Conservation (phyloP, 345 rosid genomes). For the Xanthoceras sorbifolium region DNA sequence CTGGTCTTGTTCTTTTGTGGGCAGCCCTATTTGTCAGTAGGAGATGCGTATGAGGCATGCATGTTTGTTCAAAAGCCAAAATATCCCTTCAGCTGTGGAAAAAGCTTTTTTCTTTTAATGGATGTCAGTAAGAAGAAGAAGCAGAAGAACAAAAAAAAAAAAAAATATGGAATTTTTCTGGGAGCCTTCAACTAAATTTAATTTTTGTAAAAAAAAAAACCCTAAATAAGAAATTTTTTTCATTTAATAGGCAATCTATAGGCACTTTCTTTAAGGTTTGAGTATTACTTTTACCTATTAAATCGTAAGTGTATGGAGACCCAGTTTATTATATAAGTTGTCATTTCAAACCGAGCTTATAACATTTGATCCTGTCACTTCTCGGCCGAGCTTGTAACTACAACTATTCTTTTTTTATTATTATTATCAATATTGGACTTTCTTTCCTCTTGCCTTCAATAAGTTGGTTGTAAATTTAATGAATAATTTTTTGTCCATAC, state of each 20-base stretch:
- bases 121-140: conserved; percentile 29
- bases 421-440: background rate
- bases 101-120: conserved; percentile 45
- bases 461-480: background rate
- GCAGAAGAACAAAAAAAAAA: conserved; percentile 21
- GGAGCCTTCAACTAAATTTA: conserved; percentile 13
- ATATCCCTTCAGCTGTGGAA: conserved; percentile 44
- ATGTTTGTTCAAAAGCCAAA: background rate
- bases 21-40: conserved; percentile 29
- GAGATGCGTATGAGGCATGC: conserved; percentile 32
- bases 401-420: background rate
- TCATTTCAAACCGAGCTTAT: too few relatives aligned
- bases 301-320: too few relatives aligned
- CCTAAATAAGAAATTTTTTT: conserved; percentile 31
- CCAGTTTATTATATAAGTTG: too few relatives aligned
- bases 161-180: background rate
- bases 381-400: too few relatives aligned
- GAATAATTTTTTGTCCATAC: background rate
- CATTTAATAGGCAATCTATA: conserved; percentile 26
- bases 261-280: too few relatives aligned
- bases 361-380: too few relatives aligned
- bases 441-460: background rate
- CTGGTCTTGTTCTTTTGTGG: conserved; percentile 14
- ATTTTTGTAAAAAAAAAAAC: conserved; percentile 15
- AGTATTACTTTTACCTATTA: too few relatives aligned